Evolutionary conservation across 2,329 filamentous ascomycete genomes (phyloP).

Genomic region (Aureobasidium sp.): DNA sequence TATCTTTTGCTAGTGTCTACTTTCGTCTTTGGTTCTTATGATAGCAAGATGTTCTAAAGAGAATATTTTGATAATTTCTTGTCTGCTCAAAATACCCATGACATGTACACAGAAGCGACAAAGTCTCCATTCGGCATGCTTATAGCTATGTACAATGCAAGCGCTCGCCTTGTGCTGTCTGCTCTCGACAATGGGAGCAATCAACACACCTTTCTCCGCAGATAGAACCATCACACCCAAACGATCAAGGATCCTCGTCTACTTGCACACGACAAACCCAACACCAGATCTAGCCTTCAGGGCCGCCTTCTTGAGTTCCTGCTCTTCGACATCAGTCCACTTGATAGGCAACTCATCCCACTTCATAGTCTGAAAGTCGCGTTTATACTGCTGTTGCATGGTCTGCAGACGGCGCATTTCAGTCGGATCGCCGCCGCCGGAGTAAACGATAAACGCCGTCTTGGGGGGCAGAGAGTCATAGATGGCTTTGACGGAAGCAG

Average conservation of each 20-base stretch:
- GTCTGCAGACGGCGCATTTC: conserved; percentile 50
- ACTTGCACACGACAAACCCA: conserved; percentile 43
- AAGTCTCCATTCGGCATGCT: neutral
- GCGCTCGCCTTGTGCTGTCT: neutral
- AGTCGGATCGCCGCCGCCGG: conserved; percentile 56
- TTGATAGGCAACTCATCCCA: conserved; percentile 57
- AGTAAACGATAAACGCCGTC: conserved; percentile 57
- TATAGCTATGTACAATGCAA: neutral
- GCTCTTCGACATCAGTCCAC: conserved; percentile 59
- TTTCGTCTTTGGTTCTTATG: no score
- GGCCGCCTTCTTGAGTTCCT: conserved; percentile 50
- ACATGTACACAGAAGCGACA: neutral
- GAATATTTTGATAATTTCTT: no score
- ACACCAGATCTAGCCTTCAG: conserved; percentile 51
- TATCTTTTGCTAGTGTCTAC: no score
- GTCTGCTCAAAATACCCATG: neutral
- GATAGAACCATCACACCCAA: neutral
- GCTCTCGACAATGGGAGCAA: neutral
- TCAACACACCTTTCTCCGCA: neutral
- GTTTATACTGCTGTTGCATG: conserved; percentile 49
- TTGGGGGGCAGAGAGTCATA: conserved; percentile 51
- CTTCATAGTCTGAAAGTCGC: conserved; percentile 53
- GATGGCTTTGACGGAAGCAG: conserved; percentile 45
- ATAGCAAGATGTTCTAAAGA: no score
- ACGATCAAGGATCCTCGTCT: neutral